Evolutionary conservation across 345 rosid species (phyloP).

Genomic region (Heritiera fomes): DNA sequence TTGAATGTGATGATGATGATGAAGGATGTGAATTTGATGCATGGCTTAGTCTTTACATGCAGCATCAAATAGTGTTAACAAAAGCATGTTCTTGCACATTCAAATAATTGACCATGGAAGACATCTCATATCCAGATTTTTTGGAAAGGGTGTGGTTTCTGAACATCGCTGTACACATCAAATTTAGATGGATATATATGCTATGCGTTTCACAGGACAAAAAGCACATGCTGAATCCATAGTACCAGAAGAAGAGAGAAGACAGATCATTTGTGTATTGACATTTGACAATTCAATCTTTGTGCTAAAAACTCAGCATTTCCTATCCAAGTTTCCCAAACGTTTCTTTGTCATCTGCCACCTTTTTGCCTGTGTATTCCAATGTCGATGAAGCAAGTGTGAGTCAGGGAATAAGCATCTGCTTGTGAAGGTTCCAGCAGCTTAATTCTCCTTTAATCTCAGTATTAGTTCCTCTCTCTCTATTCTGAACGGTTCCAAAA

Average conservation of each 20-base stretch:
- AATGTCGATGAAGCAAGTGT: neutral
- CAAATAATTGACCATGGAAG: neutral
- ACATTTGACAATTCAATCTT: neutral
- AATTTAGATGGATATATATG: neutral
- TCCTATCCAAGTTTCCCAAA: neutral
- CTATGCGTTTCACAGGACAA: neutral
- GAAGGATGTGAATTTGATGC: neutral
- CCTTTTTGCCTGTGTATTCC: neutral
- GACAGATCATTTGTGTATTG: neutral
- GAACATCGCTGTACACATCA: neutral
- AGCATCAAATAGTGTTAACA: neutral
- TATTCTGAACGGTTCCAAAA: conserved; percentile 15
- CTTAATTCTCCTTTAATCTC: neutral
- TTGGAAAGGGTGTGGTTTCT: neutral
- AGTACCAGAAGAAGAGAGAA: neutral
- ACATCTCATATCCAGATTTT: neutral
- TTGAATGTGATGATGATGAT: no score
- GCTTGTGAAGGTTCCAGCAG: neutral
- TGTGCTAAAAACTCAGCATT: neutral
- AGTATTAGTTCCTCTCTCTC: neutral
- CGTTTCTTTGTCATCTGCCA: neutral
- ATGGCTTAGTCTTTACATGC: neutral
- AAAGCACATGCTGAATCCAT: neutral
- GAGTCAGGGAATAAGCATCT: neutral
- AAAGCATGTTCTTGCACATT: neutral